Evolutionary conservation across 495 filamentous ascomycete genomes (phyloP).

Genomic region (Wilcoxina mikolae): DNA sequence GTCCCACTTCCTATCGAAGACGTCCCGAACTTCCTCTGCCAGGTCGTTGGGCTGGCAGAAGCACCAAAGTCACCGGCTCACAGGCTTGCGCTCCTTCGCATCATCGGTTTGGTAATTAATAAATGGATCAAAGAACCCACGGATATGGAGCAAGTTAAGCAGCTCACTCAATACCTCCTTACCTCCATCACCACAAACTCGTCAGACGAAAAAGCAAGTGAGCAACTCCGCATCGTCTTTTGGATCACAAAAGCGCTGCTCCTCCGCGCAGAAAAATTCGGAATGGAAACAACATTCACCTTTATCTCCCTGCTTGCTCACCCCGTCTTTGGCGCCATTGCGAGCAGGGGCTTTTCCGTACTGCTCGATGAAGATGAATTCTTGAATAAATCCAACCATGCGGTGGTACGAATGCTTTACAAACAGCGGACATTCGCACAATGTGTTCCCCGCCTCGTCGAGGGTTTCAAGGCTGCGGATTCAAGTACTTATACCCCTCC

Average conservation of each 20-base stretch:
- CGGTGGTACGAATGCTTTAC: conserved; percentile 46
- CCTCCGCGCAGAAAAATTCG: conserved; percentile 31
- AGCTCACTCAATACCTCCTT: not conserved
- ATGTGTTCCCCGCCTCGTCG: conserved; percentile 43
- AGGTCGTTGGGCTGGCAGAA: conserved; percentile 9
- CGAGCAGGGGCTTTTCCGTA: conserved; percentile 45
- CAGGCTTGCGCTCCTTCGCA: conserved; percentile 41
- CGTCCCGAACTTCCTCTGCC: conserved; percentile 12
- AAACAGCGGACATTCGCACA: conserved; percentile 53
- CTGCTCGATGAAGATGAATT: conserved; percentile 50
- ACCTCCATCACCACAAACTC: not conserved
- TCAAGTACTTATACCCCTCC: conserved; percentile 12
- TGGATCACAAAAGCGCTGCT: conserved; percentile 43
- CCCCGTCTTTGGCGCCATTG: conserved; percentile 32
- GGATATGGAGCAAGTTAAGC: not conserved
- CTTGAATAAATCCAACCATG: conserved; percentile 49
- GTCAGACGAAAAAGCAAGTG: not conserved
- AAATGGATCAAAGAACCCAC: conserved; percentile 35
- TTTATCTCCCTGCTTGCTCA: conserved; percentile 45
- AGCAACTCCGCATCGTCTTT: conserved; percentile 33
- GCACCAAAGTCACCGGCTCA: conserved; percentile 15
- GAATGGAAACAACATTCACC: conserved; percentile 36
- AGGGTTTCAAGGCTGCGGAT: conserved; percentile 39
- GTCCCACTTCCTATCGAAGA: conserved; percentile 23
- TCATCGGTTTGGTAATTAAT: conserved; percentile 49